Percentiles rank a stretch among this genome's conserved stretches.
Evolutionary conservation across 2,329 filamentous ascomycete genomes (phyloP).

Genomic region (Cordyceps pruinosa): DNA sequence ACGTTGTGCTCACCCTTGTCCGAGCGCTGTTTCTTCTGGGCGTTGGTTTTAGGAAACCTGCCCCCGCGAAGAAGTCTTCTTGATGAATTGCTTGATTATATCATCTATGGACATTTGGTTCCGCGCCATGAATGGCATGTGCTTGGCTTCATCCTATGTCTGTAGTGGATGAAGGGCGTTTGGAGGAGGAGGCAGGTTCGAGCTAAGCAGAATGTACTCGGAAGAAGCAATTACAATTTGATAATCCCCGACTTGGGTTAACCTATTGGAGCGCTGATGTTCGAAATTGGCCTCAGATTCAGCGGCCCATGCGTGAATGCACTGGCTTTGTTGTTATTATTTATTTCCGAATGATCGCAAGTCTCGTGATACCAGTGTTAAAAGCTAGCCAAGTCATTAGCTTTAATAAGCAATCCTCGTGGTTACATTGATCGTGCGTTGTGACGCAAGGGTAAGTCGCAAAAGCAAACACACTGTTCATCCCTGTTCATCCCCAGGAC

Average conservation of each 20-base stretch:
- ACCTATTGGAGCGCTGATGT: background rate
- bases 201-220: too few species aligned
- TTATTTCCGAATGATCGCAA: too few species aligned
- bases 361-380: too few species aligned
- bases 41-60: constrained; percentile 11
- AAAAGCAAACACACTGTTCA: background rate
- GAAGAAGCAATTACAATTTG: too few species aligned
- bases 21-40: constrained; percentile 16
- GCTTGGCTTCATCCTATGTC: background rate
- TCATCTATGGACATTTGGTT: too few species aligned
- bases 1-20: constrained; percentile 13
- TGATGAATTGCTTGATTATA: background rate
- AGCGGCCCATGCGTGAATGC: background rate
- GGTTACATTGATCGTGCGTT: background rate
- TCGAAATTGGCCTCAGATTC: background rate
- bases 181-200: too few species aligned
- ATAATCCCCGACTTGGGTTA: too few species aligned
- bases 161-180: too few species aligned
- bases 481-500: background rate
- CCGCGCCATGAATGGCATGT: too few species aligned
- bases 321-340: background rate
- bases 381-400: too few species aligned
- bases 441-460: background rate
- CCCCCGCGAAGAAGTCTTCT: constrained; percentile 1
- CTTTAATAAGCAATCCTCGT: too few species aligned